These are phyloP conservation scores for Wallacemonas sp. DNA, from an alignment of 208 protist genomes.

Conservation along the genomic window DNA sequence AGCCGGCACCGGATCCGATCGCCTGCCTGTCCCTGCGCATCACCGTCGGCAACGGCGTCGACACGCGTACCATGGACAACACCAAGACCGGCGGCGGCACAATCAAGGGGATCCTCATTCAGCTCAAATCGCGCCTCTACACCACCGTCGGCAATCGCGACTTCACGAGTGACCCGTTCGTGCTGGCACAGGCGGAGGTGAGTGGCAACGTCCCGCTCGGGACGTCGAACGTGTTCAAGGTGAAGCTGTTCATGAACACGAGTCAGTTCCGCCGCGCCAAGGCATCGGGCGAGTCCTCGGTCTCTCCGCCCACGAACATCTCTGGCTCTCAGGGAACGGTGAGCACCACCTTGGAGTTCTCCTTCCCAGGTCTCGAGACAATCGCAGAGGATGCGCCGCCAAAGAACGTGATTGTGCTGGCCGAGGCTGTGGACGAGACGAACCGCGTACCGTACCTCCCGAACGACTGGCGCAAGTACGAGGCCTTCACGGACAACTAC, in stretches of 20 bases:
- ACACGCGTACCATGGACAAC: slow-evolving; percentile 15
- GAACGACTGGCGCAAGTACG: slow-evolving; percentile 14
- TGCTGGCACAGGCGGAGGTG: background rate
- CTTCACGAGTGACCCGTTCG: background rate
- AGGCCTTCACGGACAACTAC: background rate
- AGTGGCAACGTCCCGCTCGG: slow-evolving; percentile 9
- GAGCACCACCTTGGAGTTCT: slow-evolving; percentile 29
- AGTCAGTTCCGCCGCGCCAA: slow-evolving; percentile 2
- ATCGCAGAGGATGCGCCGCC: slow-evolving; percentile 20
- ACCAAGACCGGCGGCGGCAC: slow-evolving; percentile 3
- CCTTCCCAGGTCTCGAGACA: slow-evolving; percentile 26
- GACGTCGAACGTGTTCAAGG: slow-evolving; percentile 8
- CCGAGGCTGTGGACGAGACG: slow-evolving; percentile 33
- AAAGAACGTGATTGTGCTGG: slow-evolving; percentile 29
- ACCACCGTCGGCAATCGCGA: slow-evolving; percentile 1
- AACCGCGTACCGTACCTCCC: slow-evolving; percentile 37
- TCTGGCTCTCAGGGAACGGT: slow-evolving; percentile 13
- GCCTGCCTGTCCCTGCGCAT: slow-evolving; percentile 19
- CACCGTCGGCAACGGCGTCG: slow-evolving; percentile 17
- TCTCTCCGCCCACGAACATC: slow-evolving; percentile 20
- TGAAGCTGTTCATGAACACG: background rate
- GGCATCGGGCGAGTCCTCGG: background rate
- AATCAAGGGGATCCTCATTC: background rate
- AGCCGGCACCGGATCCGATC: background rate
- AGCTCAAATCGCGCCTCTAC: slow-evolving; percentile 1